Percentiles rank a stretch among this genome's conserved stretches.
Evolutionary conservation across 179 eudicot species (phyloP).

Genomic region (Vitellaria paradoxa): DNA sequence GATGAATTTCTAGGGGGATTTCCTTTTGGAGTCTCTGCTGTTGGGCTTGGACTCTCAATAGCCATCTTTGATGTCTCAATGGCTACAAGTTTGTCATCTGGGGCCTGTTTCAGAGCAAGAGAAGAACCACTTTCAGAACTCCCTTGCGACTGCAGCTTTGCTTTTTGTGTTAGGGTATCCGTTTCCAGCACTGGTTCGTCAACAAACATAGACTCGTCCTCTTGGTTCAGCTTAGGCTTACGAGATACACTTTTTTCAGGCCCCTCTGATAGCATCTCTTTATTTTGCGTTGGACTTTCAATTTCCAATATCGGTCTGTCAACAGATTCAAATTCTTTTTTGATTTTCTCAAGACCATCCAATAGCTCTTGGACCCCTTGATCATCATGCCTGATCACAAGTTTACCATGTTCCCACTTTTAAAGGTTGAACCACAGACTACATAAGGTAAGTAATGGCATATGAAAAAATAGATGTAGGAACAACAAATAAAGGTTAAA

Average conservation of each 20-base stretch:
- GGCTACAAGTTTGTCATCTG: constrained; percentile 5
- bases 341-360: constrained; percentile 43
- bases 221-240: constrained; percentile 13
- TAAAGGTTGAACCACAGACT: not conserved
- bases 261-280: constrained; percentile 29
- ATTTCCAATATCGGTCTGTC: constrained; percentile 54
- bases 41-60: constrained; percentile 16
- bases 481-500: not conserved
- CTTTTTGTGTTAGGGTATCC: constrained; percentile 23
- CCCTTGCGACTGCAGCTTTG: constrained; percentile 21
- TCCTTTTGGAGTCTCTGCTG: constrained; percentile 21
- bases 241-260: constrained; percentile 29
- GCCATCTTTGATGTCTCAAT: constrained; percentile 10
- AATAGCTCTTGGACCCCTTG: constrained; percentile 36
- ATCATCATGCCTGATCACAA: constrained; percentile 32
- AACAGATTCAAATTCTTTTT: constrained; percentile 60
- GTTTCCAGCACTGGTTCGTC: constrained; percentile 30
- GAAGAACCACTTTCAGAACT: constrained; percentile 13
- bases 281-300: constrained; percentile 38
- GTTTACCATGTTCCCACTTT: not conserved
- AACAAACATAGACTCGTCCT: constrained; percentile 31
- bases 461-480: not conserved
- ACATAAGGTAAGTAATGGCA: not conserved
- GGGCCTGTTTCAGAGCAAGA: constrained; percentile 13
- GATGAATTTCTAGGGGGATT: constrained; percentile 10